Evolutionary conservation across 352 stramenopile genomes (phyloP), one percentile per base, ranked within the genome.

Genomic region (Phytopythium litorale): DNA sequence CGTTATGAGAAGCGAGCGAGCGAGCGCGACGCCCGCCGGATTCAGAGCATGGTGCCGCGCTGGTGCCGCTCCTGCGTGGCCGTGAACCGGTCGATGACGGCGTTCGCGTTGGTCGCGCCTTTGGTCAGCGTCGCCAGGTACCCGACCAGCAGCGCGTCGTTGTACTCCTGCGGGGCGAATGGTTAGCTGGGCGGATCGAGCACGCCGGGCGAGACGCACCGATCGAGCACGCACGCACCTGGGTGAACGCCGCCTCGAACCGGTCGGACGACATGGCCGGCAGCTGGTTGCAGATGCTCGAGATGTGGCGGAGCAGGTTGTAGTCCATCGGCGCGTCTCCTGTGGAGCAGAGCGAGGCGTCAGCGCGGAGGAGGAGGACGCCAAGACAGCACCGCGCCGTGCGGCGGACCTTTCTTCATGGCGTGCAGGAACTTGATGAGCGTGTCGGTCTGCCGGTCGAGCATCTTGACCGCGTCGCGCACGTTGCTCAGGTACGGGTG

Each of bases 41-140:
- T 56, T 76, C 35, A 87, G 9, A 87, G 60, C 50, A 85, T 30
- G 19, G 77, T 87, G 28, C 80, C 75, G 35, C 79, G 85, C 51
- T 82, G 67, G 59, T 84, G 78, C 21, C 82, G 84, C n/a, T 92
- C 84, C 51, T 91, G 82, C 28, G 82, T 89, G 37, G 72, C 65
- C 1, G 81, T 66, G 67, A 96, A 94, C 51, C 86, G 86, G 60
- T 94, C 81, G 32, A 94, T 78, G 23, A 96, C 71, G 5, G 83
- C 88, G 61, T 93, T 93, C 33, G 81, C 73, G 60, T 86, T 89
- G 19, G 81, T 82, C 9, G 83, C 76, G 15, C 84, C 88, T 63
- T 96, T 96, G 30, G 88, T 96, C 51, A 96, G 71, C 30, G 81
- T 84, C 21, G 88, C 85, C 50, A 96, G 66, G 70, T 95, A 96